Percentiles rank a stretch among this genome's conserved stretches.
These are phyloP conservation scores for Syncephalastrum monosporum DNA, from an alignment of 371 early-diverging fungal species.

Conservation along the genomic window DNA sequence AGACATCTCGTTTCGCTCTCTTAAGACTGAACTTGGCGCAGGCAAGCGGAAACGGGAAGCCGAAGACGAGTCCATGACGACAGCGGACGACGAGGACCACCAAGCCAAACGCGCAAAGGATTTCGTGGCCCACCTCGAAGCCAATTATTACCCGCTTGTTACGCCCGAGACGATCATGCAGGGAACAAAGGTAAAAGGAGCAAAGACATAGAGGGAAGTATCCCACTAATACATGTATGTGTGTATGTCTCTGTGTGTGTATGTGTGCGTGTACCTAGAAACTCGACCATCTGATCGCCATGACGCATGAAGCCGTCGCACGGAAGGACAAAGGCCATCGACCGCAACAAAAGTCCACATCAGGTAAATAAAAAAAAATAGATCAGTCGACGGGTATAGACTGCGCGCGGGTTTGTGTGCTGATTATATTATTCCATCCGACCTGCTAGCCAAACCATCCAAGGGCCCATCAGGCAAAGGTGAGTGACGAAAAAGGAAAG, in stretches of 20 bases:
- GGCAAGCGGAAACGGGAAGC: constrained; percentile 40
- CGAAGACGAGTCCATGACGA: constrained; percentile 17
- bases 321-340: too few relatives aligned
- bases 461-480: not conserved
- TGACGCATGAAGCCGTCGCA: too few relatives aligned
- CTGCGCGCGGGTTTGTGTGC: too few relatives aligned
- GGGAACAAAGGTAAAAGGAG: constrained; percentile 36
- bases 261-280: not conserved
- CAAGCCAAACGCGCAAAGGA: too few relatives aligned
- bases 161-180: constrained; percentile 42
- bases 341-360: not conserved
- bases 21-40: constrained; percentile 3
- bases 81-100: too few relatives aligned
- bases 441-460: constrained; percentile 6
- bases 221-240: not conserved
- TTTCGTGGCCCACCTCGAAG: constrained; percentile 1
- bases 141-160: constrained; percentile 40
- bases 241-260: not conserved
- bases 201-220: not conserved
- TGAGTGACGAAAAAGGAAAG: not conserved
- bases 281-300: too few relatives aligned
- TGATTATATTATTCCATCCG: too few relatives aligned
- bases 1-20: not conserved
- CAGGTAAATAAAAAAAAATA: not conserved
- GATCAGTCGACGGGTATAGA: not conserved